Evolutionary conservation across 768 basidiomycete genomes (phyloP), one percentile per base, ranked within the genome.

Genomic region (Russula olivacea): DNA sequence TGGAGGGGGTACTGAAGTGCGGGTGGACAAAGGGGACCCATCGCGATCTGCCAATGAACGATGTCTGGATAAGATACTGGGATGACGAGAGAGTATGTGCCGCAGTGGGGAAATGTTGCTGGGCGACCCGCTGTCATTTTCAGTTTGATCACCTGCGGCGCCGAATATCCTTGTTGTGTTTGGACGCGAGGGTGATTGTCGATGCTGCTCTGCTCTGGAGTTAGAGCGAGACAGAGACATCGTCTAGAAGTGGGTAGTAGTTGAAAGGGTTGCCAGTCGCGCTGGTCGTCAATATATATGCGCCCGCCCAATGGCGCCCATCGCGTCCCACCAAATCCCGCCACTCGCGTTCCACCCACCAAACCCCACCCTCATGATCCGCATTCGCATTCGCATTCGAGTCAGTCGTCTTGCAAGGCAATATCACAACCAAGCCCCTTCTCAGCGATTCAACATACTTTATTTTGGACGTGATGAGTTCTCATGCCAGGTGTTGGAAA

Each of bases 391-490:
- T 40, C 54, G 23, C 8, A 10, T 55, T 4, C 36, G n/a, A 17
- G 14, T 54, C 40, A 10, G 30, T 9, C 50, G 6, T 52, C 28
- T 56, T 41, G 34, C 61, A 47, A 57, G 56, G 36, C 60, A 52
- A 34, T 32, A 50, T 19, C 30, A 52, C 41, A 19, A 28, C n/a
- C 41, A 65, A 32, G 15, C 60, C 23, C 65, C 43, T 32, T 43
- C 38, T 23, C 71, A 76, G 23, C 76, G 77, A 5, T 88, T 91
- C 71, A 81, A 84, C n/a, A 81, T 97, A 47, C 79, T 97, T 7
- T 96, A 92, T 73, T 83, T 92, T 71, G 94, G 94, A 55, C 88
- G 91, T 19, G 93, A 95, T 72, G 83, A 86, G 69, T 96, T 96
- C 73, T 96, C 93, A 2, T 88, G 88, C 70, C 74, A 76, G 8